A percentile compares a stretch with the other conserved stretches of the same genome.
Conservation (phyloP, 169 alveolate genomes). For the Cryptosporidium viatorum region DNA sequence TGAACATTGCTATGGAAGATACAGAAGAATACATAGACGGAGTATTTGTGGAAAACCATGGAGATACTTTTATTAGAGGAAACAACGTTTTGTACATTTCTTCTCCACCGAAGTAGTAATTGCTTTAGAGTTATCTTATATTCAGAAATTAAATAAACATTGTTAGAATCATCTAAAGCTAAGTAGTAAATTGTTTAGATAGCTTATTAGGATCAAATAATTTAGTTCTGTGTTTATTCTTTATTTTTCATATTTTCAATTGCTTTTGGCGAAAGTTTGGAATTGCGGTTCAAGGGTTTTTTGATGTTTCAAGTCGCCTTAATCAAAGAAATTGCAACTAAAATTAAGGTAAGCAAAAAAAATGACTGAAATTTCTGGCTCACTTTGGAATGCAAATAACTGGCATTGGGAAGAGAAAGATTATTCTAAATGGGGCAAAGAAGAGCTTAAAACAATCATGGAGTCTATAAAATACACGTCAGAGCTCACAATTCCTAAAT, state of each 20-base stretch:
- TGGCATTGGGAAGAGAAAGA: conserved; percentile 83
- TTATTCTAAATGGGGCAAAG: conserved; percentile 79
- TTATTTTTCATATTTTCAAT: not conserved
- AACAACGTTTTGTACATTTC: conserved; percentile 84
- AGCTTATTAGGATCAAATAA: not conserved
- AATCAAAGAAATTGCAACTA: not conserved
- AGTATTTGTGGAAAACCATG: conserved; percentile 82
- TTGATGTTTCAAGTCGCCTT: not conserved
- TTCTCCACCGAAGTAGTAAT: conserved; percentile 43
- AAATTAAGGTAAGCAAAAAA: not conserved
- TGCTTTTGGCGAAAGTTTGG: not conserved
- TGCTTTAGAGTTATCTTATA: not conserved
- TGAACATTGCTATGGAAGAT: conserved; percentile 88
- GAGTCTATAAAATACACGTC: conserved; percentile 14
- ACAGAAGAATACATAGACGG: conserved; percentile 87
- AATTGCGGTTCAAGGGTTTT: not conserved
- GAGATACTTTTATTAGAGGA: conserved; percentile 90
- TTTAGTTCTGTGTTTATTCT: not conserved
- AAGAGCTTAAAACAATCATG: conserved; percentile 70
- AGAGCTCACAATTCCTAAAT: not conserved
- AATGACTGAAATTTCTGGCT: conserved; percentile 72
- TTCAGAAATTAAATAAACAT: not conserved
- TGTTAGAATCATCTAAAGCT: not conserved
- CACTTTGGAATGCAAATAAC: conserved; percentile 81
- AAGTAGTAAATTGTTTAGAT: not conserved